Conservation (phyloP, 805 yeast genomes). For the Saturnispora serradocipensis region DNA sequence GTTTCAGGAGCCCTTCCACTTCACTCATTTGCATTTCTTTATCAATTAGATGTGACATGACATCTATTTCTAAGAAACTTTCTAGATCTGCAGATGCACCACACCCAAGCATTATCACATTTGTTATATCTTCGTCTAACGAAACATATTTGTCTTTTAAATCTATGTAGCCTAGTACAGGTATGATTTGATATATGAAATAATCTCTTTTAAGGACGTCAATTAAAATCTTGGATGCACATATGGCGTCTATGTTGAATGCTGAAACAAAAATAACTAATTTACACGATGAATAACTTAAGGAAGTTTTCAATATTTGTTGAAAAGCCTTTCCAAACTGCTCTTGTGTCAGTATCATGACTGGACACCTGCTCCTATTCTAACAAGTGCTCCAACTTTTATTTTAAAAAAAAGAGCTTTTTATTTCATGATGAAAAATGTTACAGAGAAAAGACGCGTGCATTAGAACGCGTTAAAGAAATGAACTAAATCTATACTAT, state of each 20-base stretch:
- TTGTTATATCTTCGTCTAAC: constrained; percentile 67
- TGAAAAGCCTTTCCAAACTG: constrained; percentile 61
- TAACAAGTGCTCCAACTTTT: no score
- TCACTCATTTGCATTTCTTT: constrained; percentile 7
- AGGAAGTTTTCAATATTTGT: constrained; percentile 57
- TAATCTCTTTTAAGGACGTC: constrained; percentile 66
- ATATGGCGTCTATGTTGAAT: constrained; percentile 82
- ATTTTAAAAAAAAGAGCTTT: neutral
- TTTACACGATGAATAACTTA: constrained; percentile 89
- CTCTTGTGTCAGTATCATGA: constrained; percentile 68
- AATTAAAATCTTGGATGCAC: constrained; percentile 75
- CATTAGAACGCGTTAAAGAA: neutral
- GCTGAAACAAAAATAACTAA: constrained; percentile 84
- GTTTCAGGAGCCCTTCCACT: constrained; percentile 1
- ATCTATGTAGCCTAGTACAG: constrained; percentile 87
- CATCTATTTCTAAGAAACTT: constrained; percentile 55
- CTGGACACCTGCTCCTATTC: neutral
- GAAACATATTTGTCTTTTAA: constrained; percentile 51
- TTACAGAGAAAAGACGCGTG: neutral
- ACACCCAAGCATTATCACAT: constrained; percentile 78
- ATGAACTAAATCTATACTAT: neutral
- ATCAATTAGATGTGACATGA: constrained; percentile 39
- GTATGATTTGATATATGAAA: constrained; percentile 80
- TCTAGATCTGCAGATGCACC: constrained; percentile 89
- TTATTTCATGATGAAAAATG: neutral